Base-by-base conservation (phyloP, 306 rosid genomes). In the Elaeagnus macrophylla region DNA sequence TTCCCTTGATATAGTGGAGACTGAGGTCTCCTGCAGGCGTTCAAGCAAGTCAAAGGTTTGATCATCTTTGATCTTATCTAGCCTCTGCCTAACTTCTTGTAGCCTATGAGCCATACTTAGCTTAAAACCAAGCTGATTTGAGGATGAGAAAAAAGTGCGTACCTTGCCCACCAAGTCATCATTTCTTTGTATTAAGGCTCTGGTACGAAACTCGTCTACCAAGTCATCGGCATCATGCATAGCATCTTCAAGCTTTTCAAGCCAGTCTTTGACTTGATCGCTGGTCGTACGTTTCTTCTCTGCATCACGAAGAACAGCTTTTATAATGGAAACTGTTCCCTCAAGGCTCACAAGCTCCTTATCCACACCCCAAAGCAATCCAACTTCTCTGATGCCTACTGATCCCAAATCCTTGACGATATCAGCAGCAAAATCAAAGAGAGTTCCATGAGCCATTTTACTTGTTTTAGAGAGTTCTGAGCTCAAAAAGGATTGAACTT, bases 211-310 rank as follows among this genome's bases (percentile, higher is more conserved):
- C 43, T 70, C 73, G 35, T 70, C 76, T 5, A 75, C 12, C 49
- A 75, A 14, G 53, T 70, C 73, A 41, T 53, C 53, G 12, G 68
- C 66, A 32, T 74, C 69, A 36, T 69, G 37, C 8, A 69, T 37
- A 10, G 17, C 39, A 14, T 38, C 56, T 12, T 32, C 56, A 54
- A 70, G 67, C 56, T 55, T 57, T 50, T 16, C 7, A 55, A 75
- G 51, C 73, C 76, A 69, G 43, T 41, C 44, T 17, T 32, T 45
- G 20, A 66, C 63, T 1, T 15, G 47, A 42, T 48, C 12, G 43
- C 48, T 75, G 39, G 32, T n/a, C 13, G 42, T 42, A 3, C 61
- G 69, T 7, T 42, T 62, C 40, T 66, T 38, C 58, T 69, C 69
- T 9, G 64, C 70, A 37, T 69, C 70, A 12, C 36, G 59, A 52